Base-by-base conservation (phyloP, 23 red algal species). In the Gracilaria caudata region DNA sequence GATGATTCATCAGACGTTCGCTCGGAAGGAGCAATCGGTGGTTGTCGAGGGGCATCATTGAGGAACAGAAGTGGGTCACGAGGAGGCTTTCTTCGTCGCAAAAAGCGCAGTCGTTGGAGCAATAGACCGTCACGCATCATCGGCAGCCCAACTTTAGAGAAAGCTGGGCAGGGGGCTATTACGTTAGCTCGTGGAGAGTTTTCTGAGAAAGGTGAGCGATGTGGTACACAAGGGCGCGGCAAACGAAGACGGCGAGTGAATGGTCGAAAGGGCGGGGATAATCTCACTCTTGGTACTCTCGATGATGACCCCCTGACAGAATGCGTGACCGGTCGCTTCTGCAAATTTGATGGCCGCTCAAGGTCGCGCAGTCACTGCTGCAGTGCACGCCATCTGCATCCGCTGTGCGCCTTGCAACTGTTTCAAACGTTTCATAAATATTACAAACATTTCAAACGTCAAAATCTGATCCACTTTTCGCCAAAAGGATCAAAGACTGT, bases 41-140 rank as follows among this genome's bases (percentile, higher is more conserved):
- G 82, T 36, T 61, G 47, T 29, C 82, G 82, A 33, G 82, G 82
- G 16, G 82, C 49, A 21, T 86, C 82, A 38, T 86, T 86, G 35
- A 86, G 61, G 23, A 64, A 86, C 4, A 64, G 82, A 56, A 55
- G 28, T 1, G 82, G 65, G 82, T 71, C 66, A 41, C 70, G 70
- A 0, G 70, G 7, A 8, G 70, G 70, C 70, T 75, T 75, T 75
- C 70, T 43, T 25, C 70, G 70, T 25, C 70, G 70, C 37, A 75
- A 30, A 75, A 75, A 75, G 40, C 70, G 70, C 47, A 75, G 70
- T 3, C 39, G 70, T 75, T 75, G 70, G 2, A 45, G 70, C 70
- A 75, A 49, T 19, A 75, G 70, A 2, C 70, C 70, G 1, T 75
- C 70, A 29, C 70, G 70, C 37, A 47, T 75, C 19, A 29, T 25